Evolutionary conservation across 805 yeast genomes (phyloP).

Genomic region (Maudiozyma barnettii): DNA sequence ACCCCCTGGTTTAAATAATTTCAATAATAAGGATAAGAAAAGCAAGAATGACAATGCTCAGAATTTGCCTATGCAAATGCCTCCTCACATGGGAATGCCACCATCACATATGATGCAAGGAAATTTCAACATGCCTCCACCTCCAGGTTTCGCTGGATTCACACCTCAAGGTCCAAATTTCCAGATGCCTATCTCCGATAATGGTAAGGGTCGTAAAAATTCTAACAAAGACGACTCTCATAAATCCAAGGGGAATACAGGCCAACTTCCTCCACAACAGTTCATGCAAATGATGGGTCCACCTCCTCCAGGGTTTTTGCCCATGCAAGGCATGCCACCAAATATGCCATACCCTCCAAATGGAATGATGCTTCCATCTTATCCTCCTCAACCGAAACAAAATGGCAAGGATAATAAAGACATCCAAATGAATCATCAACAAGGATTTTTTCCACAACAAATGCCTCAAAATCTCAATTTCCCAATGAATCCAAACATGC

Average conservation of each 20-base stretch:
- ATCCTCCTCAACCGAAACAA: background rate
- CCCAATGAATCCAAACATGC: background rate
- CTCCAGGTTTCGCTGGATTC: conserved; percentile 8
- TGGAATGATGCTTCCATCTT: conserved; percentile 2
- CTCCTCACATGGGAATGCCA: conserved; percentile 1
- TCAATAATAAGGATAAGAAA: conserved; percentile 1
- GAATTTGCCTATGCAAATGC: background rate
- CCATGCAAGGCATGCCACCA: conserved; percentile 21
- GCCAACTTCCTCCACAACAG: conserved; percentile 8
- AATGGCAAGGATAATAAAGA: background rate
- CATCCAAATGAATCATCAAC: conserved; percentile 1
- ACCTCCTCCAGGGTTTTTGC: conserved; percentile 25
- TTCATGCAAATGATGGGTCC: conserved; percentile 21
- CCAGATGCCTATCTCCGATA: background rate
- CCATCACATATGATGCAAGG: conserved; percentile 5
- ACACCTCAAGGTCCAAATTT: conserved; percentile 1
- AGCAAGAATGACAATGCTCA: background rate
- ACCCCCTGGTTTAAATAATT: conserved; percentile 10
- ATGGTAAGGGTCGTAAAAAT: background rate
- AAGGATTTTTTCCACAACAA: conserved; percentile 17
- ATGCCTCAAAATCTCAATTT: conserved; percentile 2
- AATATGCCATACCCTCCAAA: conserved; percentile 19
- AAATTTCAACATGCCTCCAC: conserved; percentile 2
- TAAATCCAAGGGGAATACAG: background rate
- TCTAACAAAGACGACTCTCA: conserved; percentile 1